phyloP scores from a whole-genome alignment of 257 asterid genomes.

The Hygrophila difformis region DNA sequence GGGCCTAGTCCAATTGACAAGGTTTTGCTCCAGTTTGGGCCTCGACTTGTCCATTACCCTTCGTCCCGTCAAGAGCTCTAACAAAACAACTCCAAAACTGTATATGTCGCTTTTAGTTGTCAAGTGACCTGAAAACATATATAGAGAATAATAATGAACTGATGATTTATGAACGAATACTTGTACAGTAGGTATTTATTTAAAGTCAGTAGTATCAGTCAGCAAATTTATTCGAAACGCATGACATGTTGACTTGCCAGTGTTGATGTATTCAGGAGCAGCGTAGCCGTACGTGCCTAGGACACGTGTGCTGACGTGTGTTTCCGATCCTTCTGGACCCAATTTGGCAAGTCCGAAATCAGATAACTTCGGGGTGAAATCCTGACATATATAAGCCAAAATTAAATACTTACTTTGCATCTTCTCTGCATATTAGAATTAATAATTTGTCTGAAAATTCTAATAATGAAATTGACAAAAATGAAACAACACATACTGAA shows the following conservation, averaged over 20 bases:
- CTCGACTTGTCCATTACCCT: slow-evolving; percentile 75
- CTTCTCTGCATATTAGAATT: too few relatives aligned
- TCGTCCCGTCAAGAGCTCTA: slow-evolving; percentile 74
- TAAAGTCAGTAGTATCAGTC: too few relatives aligned
- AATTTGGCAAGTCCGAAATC: slow-evolving; percentile 57
- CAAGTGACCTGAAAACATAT: slow-evolving; percentile 88
- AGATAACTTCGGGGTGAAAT: slow-evolving; percentile 48
- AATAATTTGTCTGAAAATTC: not conserved
- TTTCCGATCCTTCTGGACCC: slow-evolving; percentile 65
- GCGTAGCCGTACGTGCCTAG: slow-evolving; percentile 66
- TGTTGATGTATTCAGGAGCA: slow-evolving; percentile 62
- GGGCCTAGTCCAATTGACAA: slow-evolving; percentile 75
- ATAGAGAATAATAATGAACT: too few relatives aligned
- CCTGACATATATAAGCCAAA: slow-evolving; percentile 15
- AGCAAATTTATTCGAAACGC: too few relatives aligned
- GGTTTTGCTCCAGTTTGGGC: slow-evolving; percentile 56
- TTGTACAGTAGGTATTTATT: too few relatives aligned
- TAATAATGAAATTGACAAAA: too few relatives aligned
- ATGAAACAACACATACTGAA: slow-evolving; percentile 39
- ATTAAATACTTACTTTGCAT: too few relatives aligned
- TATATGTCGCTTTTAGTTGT: slow-evolving; percentile 87
- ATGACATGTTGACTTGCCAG: too few relatives aligned
- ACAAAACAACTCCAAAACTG: slow-evolving; percentile 82
- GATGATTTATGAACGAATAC: too few relatives aligned
- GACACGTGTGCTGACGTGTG: slow-evolving; percentile 54